These are phyloP conservation scores for Geotrichum reessii DNA, from an alignment of 1,139 yeast genomes.

Conservation along the genomic window DNA sequence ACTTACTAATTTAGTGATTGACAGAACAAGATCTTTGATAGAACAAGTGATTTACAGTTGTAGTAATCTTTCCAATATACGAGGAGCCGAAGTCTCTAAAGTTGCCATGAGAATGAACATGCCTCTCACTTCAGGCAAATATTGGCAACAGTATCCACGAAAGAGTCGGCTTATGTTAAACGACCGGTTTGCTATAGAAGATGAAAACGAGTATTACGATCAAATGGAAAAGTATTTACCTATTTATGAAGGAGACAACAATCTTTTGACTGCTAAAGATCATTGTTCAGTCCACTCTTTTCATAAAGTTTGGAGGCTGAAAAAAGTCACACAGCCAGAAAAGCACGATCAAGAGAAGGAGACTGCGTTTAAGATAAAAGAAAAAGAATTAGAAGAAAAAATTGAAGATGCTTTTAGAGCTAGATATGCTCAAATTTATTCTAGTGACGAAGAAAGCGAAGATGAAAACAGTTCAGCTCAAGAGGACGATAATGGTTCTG, in stretches of 20 bases:
- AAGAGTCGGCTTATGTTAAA: slow-evolving; percentile 2
- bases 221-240: slow-evolving; percentile 1
- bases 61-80: background rate
- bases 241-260: background rate
- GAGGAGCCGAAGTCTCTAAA: background rate
- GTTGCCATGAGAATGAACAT: background rate
- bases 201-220: slow-evolving; percentile 7
- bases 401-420: background rate
- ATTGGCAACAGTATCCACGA: slow-evolving; percentile 13
- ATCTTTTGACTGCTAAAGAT: background rate
- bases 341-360: background rate
- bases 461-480: background rate
- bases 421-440: background rate
- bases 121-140: slow-evolving; percentile 1
- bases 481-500: background rate
- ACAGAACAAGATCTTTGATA: background rate
- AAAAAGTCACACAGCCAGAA: background rate
- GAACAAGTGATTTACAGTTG: background rate
- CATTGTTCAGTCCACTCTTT: background rate
- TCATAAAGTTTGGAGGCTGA: background rate
- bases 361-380: background rate
- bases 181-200: slow-evolving; percentile 3
- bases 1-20: slow-evolving; percentile 8
- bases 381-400: background rate
- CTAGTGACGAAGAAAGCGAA: background rate